Conservation (phyloP, 1,284 basidiomycete genomes). For the Malassezia furfur region DNA sequence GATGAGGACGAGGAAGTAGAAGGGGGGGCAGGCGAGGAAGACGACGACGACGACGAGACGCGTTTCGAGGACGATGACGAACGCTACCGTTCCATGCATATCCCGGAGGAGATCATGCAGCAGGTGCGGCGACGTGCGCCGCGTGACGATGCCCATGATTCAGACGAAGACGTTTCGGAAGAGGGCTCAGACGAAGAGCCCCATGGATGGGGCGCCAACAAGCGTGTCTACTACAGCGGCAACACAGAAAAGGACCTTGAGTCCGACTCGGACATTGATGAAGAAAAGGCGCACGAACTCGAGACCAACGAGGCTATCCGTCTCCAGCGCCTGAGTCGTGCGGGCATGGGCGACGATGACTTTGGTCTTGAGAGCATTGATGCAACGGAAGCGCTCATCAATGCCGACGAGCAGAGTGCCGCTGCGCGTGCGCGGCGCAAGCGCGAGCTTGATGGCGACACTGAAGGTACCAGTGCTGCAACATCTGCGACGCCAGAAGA, state of each 20-base stretch:
- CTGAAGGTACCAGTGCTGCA: background rate
- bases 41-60: conserved; percentile 34
- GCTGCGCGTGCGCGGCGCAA: conserved; percentile 30
- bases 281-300: conserved; percentile 52
- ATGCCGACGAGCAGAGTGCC: conserved; percentile 25
- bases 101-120: conserved; percentile 16
- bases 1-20: conserved; percentile 22
- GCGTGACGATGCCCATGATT: conserved; percentile 40
- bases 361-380: conserved; percentile 68
- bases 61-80: conserved; percentile 18
- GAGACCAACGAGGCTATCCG: conserved; percentile 78
- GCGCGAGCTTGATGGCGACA: conserved; percentile 26
- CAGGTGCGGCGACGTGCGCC: conserved; percentile 19
- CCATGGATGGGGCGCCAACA: conserved; percentile 50
- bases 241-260: conserved; percentile 39
- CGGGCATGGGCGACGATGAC: conserved; percentile 66
- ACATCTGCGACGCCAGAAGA: background rate
- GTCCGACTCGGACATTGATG: conserved; percentile 49
- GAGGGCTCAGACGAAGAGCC: conserved; percentile 57
- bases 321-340: conserved; percentile 66
- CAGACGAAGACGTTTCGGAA: conserved; percentile 51
- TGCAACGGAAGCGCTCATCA: conserved; percentile 21
- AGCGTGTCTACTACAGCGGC: conserved; percentile 43
- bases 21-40: conserved; percentile 46
- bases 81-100: conserved; percentile 13